Base-by-base conservation (phyloP, 2,329 filamentous ascomycete genomes). In the Sphaerulina musiva region DNA sequence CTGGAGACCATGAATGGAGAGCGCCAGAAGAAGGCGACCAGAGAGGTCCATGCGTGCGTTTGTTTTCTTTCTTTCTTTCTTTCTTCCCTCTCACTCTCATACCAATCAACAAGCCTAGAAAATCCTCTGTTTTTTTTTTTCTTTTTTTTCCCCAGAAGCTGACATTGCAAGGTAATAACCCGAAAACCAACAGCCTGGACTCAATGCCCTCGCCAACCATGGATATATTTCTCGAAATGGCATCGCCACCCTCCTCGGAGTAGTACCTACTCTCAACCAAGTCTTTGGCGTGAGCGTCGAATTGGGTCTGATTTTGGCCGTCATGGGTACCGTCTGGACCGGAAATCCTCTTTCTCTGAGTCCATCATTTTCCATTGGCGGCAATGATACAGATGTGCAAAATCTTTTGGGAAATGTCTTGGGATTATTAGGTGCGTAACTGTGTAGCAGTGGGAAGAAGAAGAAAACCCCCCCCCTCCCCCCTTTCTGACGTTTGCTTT, bases 321-420 rank as follows among this genome's bases (percentile, higher is more conserved):
- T 64, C 12, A 66, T 67, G 59, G 64, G 64, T n/a, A 61, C 63
- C 8, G 61, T 68, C 4, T 63, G 67, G 58, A 62, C 62, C 14
- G 66, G 66, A 26, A 60, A 66, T 46, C 58, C 61, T 4, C 58
- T 80, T 0, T 78, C 78, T 0, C 56, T 78, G 1, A 69, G 72
- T 41, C 61, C 61, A 8, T 63, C 59, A 1, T 67, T 65, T 54
- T 65, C 63, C 8, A 67, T 67, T 12, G 65, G 64, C 38, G 64
- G 64, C 17, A 56, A 54, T 23, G 50, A 56, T 10, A 34, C 51
- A n/a, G 57, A 59, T 14, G 62, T 62, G 31, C 68, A 71, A 53
- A 74, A 76, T 57, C 63, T 77, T 6, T 67, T 77, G 2, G 73
- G 76, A 56, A 65, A 77, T 6, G 66, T 76, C 4, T 67, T 70